Base-by-base conservation (phyloP, 225 moss, liverwort and hornwort species). In the Bryoerythrophyllum caledonicum region DNA sequence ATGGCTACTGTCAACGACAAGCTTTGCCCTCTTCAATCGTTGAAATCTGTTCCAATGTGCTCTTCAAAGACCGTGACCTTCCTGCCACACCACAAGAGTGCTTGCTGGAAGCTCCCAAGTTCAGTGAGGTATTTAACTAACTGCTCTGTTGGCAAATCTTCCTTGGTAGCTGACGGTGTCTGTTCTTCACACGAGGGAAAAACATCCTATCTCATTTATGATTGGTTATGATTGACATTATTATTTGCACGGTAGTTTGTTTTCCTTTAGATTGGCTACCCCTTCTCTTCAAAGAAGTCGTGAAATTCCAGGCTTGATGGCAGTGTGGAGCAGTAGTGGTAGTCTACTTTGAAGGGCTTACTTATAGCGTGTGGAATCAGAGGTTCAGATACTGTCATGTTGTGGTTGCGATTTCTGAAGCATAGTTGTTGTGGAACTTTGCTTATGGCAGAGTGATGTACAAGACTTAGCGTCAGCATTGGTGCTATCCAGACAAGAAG, bases 391-490 rank as follows among this genome's bases (percentile, higher is more conserved):
- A 55, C 62, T 61, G 27, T 57, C 35, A 1, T 60, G 25, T 32
- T 28, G 61, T 57, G 32, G 64, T 43, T 40, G 44, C 59, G 63
- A 54, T 73, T 72, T 65, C 21, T 85, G 72, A 82, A 51, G 60
- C 38, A 60, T 21, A 54, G 40, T 76, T 40, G 43, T 24, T 72
- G 68, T 84, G 77, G 34, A 78, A 66, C 62, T 57, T 82, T 76
- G 37, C 67, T 80, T 85, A 58, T 81, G 78, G 65, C 90, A 92
- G 92, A 84, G 78, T 79, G 90, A 86, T 82, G 86, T 92, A 30
- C 92, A 92, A 80, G 84, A 84, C 44, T 79, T 92, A 71, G 88
- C 90, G 41, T 90, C 90, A 65, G 88, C 90, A 28, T 84, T 86
- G 71, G 90, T 85, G 67, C 71, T 92, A 48, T 73, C 90, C 24